Base-by-base conservation (phyloP, 371 early-diverging fungal species). In the Umbelopsis sp. region DNA sequence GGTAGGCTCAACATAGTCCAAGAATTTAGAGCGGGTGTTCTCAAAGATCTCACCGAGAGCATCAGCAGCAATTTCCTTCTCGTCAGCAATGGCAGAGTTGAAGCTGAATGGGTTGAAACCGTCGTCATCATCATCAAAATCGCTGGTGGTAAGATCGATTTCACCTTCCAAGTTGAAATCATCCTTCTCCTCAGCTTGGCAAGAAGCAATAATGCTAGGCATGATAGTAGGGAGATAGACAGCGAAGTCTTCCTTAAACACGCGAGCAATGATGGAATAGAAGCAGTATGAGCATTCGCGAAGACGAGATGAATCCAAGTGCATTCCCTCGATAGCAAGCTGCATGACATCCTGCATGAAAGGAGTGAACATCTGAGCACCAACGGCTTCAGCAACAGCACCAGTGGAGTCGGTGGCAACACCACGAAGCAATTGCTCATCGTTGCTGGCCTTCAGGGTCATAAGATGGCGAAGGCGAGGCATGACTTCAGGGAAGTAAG, bases 31-130 rank as follows among this genome's bases (percentile, higher is more conserved):
- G 5, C 85, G 74, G 1, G 96, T 92, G 69, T 89, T 87, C 65
- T 87, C 88, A 80, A 96, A 96, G 32, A 97, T 72, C 74, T 95
- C 94, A 52, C 92, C 95, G 50, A 93, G 83, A 2, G 93, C 92
- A 71, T 93, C 94, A 29, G 91, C 91, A 18, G 96, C 95, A 62
- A 92, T 89, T 72, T 95, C 95, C 81, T 97, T 97, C 75, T 97
- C 97, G 41, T 95, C 93, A 0, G 96, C 92, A 71, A 96, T 82
- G 24, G 93, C 95, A 51, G 93, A 91, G 71, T 87, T 91, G 67
- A 92, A 82, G n/a, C 85, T 83, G 72, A 89, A 84, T 16, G 84
- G 69, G 66, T 69, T 57, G 74, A 84, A 18, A 22, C 86, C 90
- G 11, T 83, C 84, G 22, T 78, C 79, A 18, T 76, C 80, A 45